Evolutionary conservation across 1,284 basidiomycete species (phyloP), one percentile per base, ranked within the genome.

Genomic region (Ceratobasidium sp.): DNA sequence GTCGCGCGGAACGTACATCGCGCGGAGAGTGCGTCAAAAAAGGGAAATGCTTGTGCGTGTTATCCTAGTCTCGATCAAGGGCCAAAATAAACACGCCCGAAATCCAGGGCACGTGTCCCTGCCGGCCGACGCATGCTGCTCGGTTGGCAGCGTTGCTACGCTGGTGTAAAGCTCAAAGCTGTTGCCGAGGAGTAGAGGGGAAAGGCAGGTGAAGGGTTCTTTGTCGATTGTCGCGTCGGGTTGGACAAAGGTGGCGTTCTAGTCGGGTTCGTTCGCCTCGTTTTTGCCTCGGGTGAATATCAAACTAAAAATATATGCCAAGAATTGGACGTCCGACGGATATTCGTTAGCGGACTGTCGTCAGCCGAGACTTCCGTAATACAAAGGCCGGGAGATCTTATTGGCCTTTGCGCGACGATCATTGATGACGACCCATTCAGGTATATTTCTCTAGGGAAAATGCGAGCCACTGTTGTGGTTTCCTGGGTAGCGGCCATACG

Each of bases 351-450:
- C 23, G 28, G 18, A 51, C 46, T 46, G 49, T 68, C 66, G 66
- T 68, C 66, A 53, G 49, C 26, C 39, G 39, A 63, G 60, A 10
- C 46, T 49, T 68, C 46, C 23, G 44, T 26, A 68, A 68, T 68
- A 68, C 66, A 68, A 68, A 68, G 66, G 66, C 46, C 44, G 3
- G 39, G 44, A 46, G 40, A 66, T 66, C 44, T 12, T 39, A 68
- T 53, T 51, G 66, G 49, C 15, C 23, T 6, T 4, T 64, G 4
- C 63, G 63, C 33, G 12, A 61, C 13, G 23, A 46, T 55, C 73
- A 53, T 15, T 40, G 13, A 75, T 75, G 72, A 75, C 58, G 60
- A 64, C 60, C 60, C 13, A 75, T 75, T 60, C 63, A 51, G 44
- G 72, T 33, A 68, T 53, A 51, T 39, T 53, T 20, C 13, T 23